A percentile compares a stretch with the other conserved stretches of the same genome.
Evolutionary conservation across 1,284 basidiomycete species (phyloP).

Genomic region (Termitomyces sp.): DNA sequence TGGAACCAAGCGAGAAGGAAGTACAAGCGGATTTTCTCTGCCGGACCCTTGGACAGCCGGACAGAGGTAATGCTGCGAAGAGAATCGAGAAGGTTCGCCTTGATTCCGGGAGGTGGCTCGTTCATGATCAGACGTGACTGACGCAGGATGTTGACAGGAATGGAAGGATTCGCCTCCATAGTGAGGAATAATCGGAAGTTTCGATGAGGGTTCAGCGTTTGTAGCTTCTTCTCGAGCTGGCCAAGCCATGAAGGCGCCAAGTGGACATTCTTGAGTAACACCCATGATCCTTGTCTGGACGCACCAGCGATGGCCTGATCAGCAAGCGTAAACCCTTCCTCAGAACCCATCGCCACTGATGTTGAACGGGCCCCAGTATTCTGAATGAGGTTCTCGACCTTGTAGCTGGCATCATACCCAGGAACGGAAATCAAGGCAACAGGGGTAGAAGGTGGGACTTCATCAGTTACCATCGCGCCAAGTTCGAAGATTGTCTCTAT

Average conservation of each 20-base stretch:
- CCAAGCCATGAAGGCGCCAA: slow-evolving; percentile 92
- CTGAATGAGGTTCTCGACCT: slow-evolving; percentile 85
- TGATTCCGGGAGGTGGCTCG: slow-evolving; percentile 92
- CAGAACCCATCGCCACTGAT: slow-evolving; percentile 96
- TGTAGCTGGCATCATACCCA: slow-evolving; percentile 96
- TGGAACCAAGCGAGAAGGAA: slow-evolving; percentile 99
- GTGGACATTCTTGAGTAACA: slow-evolving; percentile 94
- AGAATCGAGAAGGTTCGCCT: slow-evolving; percentile 90
- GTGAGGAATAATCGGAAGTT: slow-evolving; percentile 95
- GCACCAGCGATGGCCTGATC: slow-evolving; percentile 92
- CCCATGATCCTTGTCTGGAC: slow-evolving; percentile 89
- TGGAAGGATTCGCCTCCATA: slow-evolving; percentile 90
- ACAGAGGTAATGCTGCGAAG: slow-evolving; percentile 70
- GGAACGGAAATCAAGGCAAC: slow-evolving; percentile 89
- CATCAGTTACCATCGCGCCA: slow-evolving; percentile 68
- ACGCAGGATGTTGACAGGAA: slow-evolving; percentile 92
- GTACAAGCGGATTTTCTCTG: slow-evolving; percentile 86
- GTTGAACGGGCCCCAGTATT: slow-evolving; percentile 70
- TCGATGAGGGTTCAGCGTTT: slow-evolving; percentile 82
- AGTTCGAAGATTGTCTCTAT: slow-evolving; percentile 71
- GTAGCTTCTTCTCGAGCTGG: slow-evolving; percentile 93
- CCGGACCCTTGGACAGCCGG: slow-evolving; percentile 78
- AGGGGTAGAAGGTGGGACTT: slow-evolving; percentile 78
- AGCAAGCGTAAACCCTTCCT: slow-evolving; percentile 91
- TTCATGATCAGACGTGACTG: slow-evolving; percentile 97